Conservation (phyloP, 2,329 filamentous ascomycete species). For the Alternaria panax region DNA sequence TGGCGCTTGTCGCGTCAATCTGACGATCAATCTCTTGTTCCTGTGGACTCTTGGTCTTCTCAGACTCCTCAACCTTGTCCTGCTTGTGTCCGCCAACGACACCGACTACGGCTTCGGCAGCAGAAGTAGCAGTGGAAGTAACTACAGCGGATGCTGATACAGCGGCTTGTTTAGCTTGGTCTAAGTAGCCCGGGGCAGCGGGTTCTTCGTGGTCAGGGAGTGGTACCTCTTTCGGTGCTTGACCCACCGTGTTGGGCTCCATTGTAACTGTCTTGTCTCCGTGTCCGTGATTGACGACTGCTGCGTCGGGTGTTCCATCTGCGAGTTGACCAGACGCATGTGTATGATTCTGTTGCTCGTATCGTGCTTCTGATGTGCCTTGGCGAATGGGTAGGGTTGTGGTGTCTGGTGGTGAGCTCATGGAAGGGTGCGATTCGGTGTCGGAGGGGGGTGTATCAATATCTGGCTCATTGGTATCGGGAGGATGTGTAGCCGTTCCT, state of each 20-base stretch:
- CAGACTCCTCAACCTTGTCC: slow-evolving; percentile 24
- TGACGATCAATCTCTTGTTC: slow-evolving; percentile 40
- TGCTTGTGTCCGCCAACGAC: slow-evolving; percentile 33
- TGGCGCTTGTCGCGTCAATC: slow-evolving; percentile 40
- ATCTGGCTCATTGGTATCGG: slow-evolving; percentile 29
- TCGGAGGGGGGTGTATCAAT: slow-evolving; percentile 35
- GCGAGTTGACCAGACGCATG: slow-evolving; percentile 55
- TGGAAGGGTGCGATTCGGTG: slow-evolving; percentile 24
- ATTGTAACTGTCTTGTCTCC: slow-evolving; percentile 56
- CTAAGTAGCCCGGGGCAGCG: slow-evolving; percentile 48
- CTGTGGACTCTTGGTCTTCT: slow-evolving; percentile 36
- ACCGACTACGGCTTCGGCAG: slow-evolving; percentile 41
- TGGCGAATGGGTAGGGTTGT: slow-evolving; percentile 40
- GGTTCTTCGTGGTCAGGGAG: slow-evolving; percentile 44
- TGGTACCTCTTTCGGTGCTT: slow-evolving; percentile 58
- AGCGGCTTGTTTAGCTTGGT: slow-evolving; percentile 54
- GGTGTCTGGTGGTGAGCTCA: slow-evolving; percentile 18
- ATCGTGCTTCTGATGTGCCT: slow-evolving; percentile 54
- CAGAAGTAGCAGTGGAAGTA: slow-evolving; percentile 41
- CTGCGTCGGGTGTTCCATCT: slow-evolving; percentile 52
- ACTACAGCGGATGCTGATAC: slow-evolving; percentile 36
- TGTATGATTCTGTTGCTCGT: slow-evolving; percentile 52
- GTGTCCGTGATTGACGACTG: slow-evolving; percentile 51
- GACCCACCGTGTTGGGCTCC: slow-evolving; percentile 58
- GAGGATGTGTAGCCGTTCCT: slow-evolving; percentile 50